Evolutionary conservation across 768 basidiomycete genomes (phyloP).

Genomic region (Suillus variegatus): DNA sequence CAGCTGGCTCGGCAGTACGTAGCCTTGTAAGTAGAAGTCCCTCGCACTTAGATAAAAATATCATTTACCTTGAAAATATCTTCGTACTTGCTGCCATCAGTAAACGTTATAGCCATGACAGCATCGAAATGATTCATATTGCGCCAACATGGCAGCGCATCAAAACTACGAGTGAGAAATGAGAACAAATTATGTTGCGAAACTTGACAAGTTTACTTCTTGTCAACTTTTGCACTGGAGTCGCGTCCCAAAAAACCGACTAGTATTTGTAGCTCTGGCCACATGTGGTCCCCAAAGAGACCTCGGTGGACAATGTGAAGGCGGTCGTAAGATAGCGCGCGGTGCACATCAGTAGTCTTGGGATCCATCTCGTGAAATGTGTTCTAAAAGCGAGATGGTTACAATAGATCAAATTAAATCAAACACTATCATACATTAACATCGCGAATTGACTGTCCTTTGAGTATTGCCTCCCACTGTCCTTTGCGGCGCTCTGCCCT

Average conservation of each 20-base stretch:
- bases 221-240: constrained; percentile 1
- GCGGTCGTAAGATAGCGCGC: constrained; percentile 37
- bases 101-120: constrained; percentile 28
- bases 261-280: constrained; percentile 21
- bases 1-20: not conserved
- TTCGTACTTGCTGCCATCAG: constrained; percentile 38
- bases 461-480: constrained; percentile 19
- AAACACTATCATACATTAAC: constrained; percentile 15
- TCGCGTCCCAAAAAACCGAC: constrained; percentile 16
- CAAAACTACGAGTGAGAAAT: constrained; percentile 1
- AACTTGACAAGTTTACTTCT: constrained; percentile 22
- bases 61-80: constrained; percentile 31
- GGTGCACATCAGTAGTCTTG: constrained; percentile 33
- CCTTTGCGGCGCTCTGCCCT: constrained; percentile 12
- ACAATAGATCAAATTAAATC: not conserved
- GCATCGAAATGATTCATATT: constrained; percentile 12
- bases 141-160: constrained; percentile 6
- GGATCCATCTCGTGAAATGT: constrained; percentile 35
- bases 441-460: constrained; percentile 14
- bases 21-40: not conserved
- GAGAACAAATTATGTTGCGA: too few species aligned
- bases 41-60: too few species aligned
- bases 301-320: constrained; percentile 33
- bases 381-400: constrained; percentile 15
- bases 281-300: constrained; percentile 34